These are phyloP conservation scores for Trichoderma parareesei DNA, from an alignment of 495 filamentous ascomycete species.

Conservation along the genomic window DNA sequence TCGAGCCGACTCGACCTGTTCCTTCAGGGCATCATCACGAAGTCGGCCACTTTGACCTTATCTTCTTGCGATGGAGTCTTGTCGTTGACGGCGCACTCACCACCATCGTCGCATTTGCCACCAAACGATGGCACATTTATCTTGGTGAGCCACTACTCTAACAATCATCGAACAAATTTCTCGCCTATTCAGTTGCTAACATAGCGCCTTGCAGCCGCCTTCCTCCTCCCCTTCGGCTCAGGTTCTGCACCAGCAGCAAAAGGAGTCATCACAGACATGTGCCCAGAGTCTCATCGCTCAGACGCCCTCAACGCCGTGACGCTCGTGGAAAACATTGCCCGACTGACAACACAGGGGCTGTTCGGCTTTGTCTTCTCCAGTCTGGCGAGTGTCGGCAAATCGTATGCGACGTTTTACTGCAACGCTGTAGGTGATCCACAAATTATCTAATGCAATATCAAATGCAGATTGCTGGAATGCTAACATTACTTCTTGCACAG, in stretches of 20 bases:
- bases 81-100: conserved; percentile 45
- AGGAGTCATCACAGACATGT: conserved; percentile 50
- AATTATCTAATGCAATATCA: background rate
- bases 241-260: conserved; percentile 49
- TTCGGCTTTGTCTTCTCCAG: conserved; percentile 48
- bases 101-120: conserved; percentile 40
- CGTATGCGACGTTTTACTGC: conserved; percentile 44
- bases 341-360: conserved; percentile 41
- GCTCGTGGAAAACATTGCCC: conserved; percentile 46
- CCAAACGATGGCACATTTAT: conserved; percentile 47
- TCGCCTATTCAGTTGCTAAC: background rate
- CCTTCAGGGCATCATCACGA: conserved; percentile 21
- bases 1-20: background rate
- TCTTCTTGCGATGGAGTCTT: conserved; percentile 46
- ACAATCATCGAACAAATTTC: background rate
- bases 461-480: too few species aligned
- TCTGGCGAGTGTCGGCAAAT: conserved; percentile 38
- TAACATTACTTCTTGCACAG: conserved; percentile 14
- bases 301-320: conserved; percentile 51
- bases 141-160: conserved; percentile 24
- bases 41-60: conserved; percentile 43
- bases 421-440: conserved; percentile 39
- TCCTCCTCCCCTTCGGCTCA: conserved; percentile 45
- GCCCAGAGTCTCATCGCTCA: conserved; percentile 33
- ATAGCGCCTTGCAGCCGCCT: conserved; percentile 24